These are phyloP conservation scores for Beauveria caledonica DNA, from an alignment of 2,329 filamentous ascomycete genomes.

Conservation along the genomic window DNA sequence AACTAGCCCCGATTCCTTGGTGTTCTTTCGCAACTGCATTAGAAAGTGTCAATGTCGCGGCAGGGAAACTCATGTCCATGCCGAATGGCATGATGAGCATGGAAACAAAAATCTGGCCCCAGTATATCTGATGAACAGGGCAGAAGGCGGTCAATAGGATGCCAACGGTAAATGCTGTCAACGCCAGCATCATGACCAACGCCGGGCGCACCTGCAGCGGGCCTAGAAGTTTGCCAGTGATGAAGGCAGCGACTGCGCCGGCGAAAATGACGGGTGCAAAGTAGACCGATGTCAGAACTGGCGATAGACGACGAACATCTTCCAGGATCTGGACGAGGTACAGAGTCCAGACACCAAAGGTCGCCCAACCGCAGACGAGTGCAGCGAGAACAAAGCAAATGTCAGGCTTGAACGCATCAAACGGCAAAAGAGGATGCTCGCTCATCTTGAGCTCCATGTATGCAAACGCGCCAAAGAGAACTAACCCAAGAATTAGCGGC, in stretches of 20 bases:
- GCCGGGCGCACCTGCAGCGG: constrained; percentile 27
- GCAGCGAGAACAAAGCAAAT: constrained; percentile 49
- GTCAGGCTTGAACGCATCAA: constrained; percentile 36
- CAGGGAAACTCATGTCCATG: constrained; percentile 61
- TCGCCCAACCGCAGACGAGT: constrained; percentile 45
- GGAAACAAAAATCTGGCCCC: constrained; percentile 53
- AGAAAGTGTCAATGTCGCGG: constrained; percentile 51
- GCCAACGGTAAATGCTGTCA: constrained; percentile 35
- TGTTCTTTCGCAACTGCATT: constrained; percentile 39
- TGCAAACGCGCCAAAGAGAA: constrained; percentile 48
- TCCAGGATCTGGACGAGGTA: constrained; percentile 44
- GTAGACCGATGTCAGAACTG: constrained; percentile 36
- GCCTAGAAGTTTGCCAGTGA: constrained; percentile 34
- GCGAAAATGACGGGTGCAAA: constrained; percentile 35
- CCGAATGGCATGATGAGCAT: constrained; percentile 52
- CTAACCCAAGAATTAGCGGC: constrained; percentile 46
- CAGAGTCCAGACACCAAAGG: constrained; percentile 46
- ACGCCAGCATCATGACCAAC: constrained; percentile 35
- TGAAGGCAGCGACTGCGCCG: constrained; percentile 36
- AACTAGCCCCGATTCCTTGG: constrained; percentile 39
- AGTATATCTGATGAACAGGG: constrained; percentile 51
- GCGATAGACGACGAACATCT: constrained; percentile 31
- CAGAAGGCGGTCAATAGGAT: constrained; percentile 36
- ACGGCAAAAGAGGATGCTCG: constrained; percentile 47
- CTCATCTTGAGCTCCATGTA: constrained; percentile 44